Conservation (phyloP, 305 asterid species). For the Solanum hybrid region DNA sequence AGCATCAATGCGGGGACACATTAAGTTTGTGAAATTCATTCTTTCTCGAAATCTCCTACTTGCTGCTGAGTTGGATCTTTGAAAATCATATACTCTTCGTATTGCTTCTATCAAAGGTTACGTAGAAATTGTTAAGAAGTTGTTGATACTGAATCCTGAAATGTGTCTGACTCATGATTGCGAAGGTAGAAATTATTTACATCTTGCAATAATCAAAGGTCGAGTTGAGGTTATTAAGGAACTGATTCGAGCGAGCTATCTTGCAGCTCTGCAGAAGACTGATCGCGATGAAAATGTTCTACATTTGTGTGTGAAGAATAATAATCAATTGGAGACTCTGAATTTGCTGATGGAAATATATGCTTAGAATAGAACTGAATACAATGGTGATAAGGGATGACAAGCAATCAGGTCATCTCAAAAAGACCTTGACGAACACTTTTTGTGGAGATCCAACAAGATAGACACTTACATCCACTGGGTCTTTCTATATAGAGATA, state of each 20-base stretch:
- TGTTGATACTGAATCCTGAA: slow-evolving; percentile 13
- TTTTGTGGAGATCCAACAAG: neutral
- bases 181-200: slow-evolving; percentile 35
- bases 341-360: slow-evolving; percentile 3
- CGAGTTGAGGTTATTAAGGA: slow-evolving; percentile 7
- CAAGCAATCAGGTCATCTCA: neutral
- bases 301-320: slow-evolving; percentile 28
- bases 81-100: slow-evolving; percentile 25
- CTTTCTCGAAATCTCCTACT: slow-evolving; percentile 11
- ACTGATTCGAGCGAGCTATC: slow-evolving; percentile 2
- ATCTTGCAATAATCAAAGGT: slow-evolving; percentile 39
- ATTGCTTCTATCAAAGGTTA: slow-evolving; percentile 20
- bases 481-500: neutral
- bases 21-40: slow-evolving; percentile 14
- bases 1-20: slow-evolving; percentile 18
- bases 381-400: neutral
- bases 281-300: slow-evolving; percentile 18
- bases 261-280: slow-evolving; percentile 24
- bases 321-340: slow-evolving; percentile 19
- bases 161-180: slow-evolving; percentile 27
- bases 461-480: neutral
- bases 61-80: slow-evolving; percentile 18
- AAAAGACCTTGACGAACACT: neutral
- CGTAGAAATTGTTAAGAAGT: neutral
- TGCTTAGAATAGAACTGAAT: neutral